Evolutionary conservation across 306 rosid species (phyloP).

Genomic region (Prunus davidiana): DNA sequence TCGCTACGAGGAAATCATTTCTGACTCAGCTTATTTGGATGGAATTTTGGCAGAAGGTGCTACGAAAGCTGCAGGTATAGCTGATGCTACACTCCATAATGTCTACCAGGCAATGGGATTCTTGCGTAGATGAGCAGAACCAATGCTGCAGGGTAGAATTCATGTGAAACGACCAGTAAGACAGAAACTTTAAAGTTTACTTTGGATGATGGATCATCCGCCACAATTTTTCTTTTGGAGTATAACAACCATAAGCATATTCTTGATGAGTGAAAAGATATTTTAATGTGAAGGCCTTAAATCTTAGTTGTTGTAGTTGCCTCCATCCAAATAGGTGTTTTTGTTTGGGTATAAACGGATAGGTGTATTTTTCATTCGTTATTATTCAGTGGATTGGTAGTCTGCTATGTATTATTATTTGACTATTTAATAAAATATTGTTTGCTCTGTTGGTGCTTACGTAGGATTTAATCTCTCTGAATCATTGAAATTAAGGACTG

Average conservation of each 20-base stretch:
- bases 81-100: constrained; percentile 65
- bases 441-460: neutral
- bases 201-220: constrained; percentile 32
- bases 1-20: constrained; percentile 75
- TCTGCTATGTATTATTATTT: neutral
- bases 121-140: constrained; percentile 49
- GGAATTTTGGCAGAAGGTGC: constrained; percentile 82
- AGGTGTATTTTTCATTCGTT: constrained; percentile 16
- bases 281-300: constrained; percentile 27
- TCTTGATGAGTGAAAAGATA: constrained; percentile 30
- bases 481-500: neutral
- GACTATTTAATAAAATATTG: neutral
- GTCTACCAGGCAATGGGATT: constrained; percentile 96
- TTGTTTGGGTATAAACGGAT: neutral
- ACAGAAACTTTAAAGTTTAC: constrained; percentile 41
- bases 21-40: constrained; percentile 83
- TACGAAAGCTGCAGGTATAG: constrained; percentile 69
- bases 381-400: constrained; percentile 3
- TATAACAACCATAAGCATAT: constrained; percentile 33
- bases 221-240: constrained; percentile 31
- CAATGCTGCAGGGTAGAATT: constrained; percentile 27
- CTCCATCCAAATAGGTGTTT: constrained; percentile 16
- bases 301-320: constrained; percentile 21
- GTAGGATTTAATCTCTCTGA: neutral
- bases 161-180: constrained; percentile 24